Percentiles rank a stretch among this genome's conserved stretches.
phyloP scores from a whole-genome alignment of 2,329 filamentous ascomycete genomes.

The Reticulascus tulasneorum region DNA sequence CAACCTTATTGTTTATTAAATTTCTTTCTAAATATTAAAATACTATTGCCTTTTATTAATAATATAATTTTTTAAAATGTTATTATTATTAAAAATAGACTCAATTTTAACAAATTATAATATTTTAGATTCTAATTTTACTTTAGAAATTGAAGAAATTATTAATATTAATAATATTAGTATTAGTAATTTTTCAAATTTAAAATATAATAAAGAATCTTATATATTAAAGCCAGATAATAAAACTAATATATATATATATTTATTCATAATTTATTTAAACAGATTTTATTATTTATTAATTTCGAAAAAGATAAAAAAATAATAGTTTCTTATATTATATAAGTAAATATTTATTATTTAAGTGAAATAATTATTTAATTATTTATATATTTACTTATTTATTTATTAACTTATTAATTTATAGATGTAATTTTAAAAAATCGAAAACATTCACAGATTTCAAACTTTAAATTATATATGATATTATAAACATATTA shows the following conservation, averaged over 20 bases:
- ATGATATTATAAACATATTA: too few species aligned
- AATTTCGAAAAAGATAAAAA: neutral
- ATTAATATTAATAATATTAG: neutral
- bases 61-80: neutral
- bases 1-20: too few species aligned
- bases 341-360: constrained; percentile 4
- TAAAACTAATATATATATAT: neutral
- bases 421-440: neutral
- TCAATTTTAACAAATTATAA: neutral
- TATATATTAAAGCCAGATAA: too few species aligned
- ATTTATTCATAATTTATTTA: constrained; percentile 1
- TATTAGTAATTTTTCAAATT: neutral
- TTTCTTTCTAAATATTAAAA: neutral
- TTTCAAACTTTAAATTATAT: too few species aligned
- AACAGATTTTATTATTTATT: neutral
- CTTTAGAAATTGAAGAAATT: neutral
- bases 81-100: constrained; percentile 1
- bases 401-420: neutral
- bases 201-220: neutral
- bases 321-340: neutral
- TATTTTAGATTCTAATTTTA: too few species aligned
- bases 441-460: too few species aligned
- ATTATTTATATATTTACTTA: neutral
- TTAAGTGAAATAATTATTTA: neutral
- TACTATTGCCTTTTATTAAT: neutral